phyloP scores from a whole-genome alignment of 2,329 filamentous ascomycete genomes.

The Verticillium alfalfae region DNA sequence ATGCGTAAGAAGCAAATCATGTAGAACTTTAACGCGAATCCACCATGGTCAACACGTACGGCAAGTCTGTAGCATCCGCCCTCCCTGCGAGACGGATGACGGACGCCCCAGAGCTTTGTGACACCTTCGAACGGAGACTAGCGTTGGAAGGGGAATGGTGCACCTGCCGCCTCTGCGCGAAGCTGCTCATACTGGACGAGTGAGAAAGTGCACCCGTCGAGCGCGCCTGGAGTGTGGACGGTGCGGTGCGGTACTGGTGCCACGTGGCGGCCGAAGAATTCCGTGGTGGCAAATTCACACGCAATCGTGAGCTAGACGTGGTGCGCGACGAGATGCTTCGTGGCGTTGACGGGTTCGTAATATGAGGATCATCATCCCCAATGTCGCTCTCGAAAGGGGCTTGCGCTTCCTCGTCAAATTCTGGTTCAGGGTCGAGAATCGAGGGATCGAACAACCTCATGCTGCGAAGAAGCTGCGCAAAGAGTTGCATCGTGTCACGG shows the following conservation, averaged over 20 bases:
- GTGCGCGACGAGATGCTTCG: slow-evolving; percentile 23
- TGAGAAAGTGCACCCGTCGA: slow-evolving; percentile 28
- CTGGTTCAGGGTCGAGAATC: slow-evolving; percentile 32
- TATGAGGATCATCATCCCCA: slow-evolving; percentile 33
- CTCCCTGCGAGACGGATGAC: slow-evolving; percentile 43
- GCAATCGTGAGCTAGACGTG: slow-evolving; percentile 21
- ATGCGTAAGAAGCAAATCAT: not conserved
- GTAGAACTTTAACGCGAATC: slow-evolving; percentile 6
- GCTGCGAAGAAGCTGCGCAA: slow-evolving; percentile 70
- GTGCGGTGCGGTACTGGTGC: slow-evolving; percentile 44
- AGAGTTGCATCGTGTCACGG: slow-evolving; percentile 73
- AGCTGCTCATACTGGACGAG: slow-evolving; percentile 29
- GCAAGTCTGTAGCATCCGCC: slow-evolving; percentile 23
- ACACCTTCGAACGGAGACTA: slow-evolving; percentile 31
- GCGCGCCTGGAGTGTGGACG: slow-evolving; percentile 45
- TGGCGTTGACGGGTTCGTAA: slow-evolving; percentile 33
- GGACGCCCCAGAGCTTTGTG: slow-evolving; percentile 29
- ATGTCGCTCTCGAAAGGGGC: slow-evolving; percentile 32
- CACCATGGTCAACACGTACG: slow-evolving; percentile 22
- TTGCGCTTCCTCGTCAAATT: slow-evolving; percentile 17
- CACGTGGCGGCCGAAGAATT: slow-evolving; percentile 37
- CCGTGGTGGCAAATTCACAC: slow-evolving; percentile 21
- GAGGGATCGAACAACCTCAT: slow-evolving; percentile 62
- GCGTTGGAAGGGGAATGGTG: slow-evolving; percentile 32
- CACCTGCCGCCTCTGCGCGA: slow-evolving; percentile 35